Percentiles rank a stretch among this genome's conserved stretches.
These are phyloP conservation scores for Phytophthora pinifolia DNA, from an alignment of 352 stramenopile genomes.

Conservation along the genomic window DNA sequence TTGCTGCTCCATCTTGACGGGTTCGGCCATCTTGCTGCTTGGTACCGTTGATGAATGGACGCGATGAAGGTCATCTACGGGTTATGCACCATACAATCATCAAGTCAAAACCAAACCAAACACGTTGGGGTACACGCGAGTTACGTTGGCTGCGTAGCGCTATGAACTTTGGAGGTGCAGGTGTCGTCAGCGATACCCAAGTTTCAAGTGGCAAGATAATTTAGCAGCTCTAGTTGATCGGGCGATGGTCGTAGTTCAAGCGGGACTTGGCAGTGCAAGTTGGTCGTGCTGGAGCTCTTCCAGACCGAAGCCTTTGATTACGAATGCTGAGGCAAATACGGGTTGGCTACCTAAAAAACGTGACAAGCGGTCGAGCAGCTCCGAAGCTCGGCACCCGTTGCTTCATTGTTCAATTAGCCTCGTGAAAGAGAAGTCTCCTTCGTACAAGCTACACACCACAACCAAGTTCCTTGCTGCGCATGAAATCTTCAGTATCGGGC, in stretches of 20 bases:
- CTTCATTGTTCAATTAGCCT: constrained; percentile 27
- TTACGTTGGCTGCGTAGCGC: too few relatives aligned
- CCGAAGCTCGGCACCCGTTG: neutral
- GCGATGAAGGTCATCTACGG: neutral
- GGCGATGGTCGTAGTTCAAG: too few relatives aligned
- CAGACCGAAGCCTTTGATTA: constrained; percentile 1
- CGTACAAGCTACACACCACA: constrained; percentile 8
- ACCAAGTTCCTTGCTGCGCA: neutral
- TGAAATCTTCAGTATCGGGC: constrained; percentile 17
- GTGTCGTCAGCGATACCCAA: too few relatives aligned
- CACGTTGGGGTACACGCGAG: too few relatives aligned
- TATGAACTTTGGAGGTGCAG: too few relatives aligned
- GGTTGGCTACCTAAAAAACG: too few relatives aligned
- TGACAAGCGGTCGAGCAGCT: constrained; percentile 1
- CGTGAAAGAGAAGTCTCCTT: neutral
- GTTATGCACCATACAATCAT: too few relatives aligned
- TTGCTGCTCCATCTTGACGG: constrained; percentile 17
- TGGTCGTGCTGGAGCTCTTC: neutral
- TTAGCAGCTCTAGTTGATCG: too few relatives aligned
- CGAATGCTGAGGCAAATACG: neutral
- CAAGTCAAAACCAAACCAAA: too few relatives aligned
- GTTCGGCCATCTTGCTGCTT: constrained; percentile 2
- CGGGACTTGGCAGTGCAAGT: too few relatives aligned
- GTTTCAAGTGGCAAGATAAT: too few relatives aligned
- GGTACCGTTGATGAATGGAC: constrained; percentile 24